Conservation (phyloP, 2,329 filamentous ascomycete genomes). For the Orbilia quercus region DNA sequence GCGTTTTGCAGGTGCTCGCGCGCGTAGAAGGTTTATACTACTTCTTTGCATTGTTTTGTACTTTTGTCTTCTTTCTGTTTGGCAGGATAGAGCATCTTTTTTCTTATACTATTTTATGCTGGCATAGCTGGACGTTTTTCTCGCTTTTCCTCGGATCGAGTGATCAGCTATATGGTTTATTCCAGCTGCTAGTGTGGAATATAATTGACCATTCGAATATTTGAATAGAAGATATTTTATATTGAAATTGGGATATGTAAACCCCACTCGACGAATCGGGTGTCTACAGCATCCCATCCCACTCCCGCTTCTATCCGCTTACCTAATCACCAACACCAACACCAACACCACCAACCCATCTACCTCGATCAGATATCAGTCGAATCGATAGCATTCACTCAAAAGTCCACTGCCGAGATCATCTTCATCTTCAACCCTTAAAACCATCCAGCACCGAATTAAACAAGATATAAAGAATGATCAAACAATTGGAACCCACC, state of each 20-base stretch:
- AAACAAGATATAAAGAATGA: constrained; percentile 4
- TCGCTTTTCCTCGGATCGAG: not conserved
- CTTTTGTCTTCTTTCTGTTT: not conserved
- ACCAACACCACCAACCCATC: not conserved
- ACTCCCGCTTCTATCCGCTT: not conserved
- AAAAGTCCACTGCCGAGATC: too few species aligned
- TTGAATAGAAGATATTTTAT: too few species aligned
- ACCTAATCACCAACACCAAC: constrained; percentile 10
- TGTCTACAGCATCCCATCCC: not conserved
- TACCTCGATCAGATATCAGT: not conserved
- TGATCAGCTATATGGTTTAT: constrained; percentile 1
- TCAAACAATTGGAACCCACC: not conserved
- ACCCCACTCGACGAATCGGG: not conserved
- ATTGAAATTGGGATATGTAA: not conserved
- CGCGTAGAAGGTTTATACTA: constrained; percentile 11
- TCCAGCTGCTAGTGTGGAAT: not conserved
- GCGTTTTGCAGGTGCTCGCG: constrained; percentile 1
- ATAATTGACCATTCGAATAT: too few species aligned
- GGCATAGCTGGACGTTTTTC: constrained; percentile 26
- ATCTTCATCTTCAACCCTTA: too few species aligned
- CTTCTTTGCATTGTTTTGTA: too few species aligned
- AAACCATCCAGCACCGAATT: too few species aligned
- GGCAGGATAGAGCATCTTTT: constrained; percentile 7
- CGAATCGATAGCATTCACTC: too few species aligned
- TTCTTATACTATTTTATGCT: constrained; percentile 6